Percentiles rank a stretch among this genome's conserved stretches.
Conservation (phyloP, 1,284 basidiomycete species). For the Cutaneotrichosporon sp. region DNA sequence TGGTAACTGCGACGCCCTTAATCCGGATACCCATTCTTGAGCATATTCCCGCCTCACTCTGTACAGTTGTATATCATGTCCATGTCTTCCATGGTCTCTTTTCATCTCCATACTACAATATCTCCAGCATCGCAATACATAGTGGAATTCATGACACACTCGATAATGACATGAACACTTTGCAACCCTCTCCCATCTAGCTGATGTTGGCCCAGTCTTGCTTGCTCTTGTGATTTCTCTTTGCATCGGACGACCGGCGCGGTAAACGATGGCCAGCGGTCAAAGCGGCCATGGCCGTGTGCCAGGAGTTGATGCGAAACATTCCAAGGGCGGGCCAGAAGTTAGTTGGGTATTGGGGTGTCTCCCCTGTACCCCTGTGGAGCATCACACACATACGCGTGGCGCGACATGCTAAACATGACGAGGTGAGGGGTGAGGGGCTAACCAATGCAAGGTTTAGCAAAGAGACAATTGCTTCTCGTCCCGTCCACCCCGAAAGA, state of each 20-base stretch:
- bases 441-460: too few relatives aligned
- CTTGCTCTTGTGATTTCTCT: too few relatives aligned
- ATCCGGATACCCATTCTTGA: slow-evolving; percentile 6
- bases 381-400: not conserved
- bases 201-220: not conserved
- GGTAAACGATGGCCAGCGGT: not conserved
- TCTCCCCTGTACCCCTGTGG: not conserved
- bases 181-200: not conserved
- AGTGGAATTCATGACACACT: slow-evolving; percentile 11
- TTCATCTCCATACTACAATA: slow-evolving; percentile 6
- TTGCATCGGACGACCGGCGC: not conserved
- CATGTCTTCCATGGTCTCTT: slow-evolving; percentile 14
- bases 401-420: not conserved
- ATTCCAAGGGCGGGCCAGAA: not conserved
- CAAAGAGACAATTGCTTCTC: too few relatives aligned
- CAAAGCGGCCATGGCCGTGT: not conserved
- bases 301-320: not conserved
- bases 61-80: slow-evolving; percentile 30
- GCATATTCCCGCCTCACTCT: slow-evolving; percentile 15
- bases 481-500: too few relatives aligned
- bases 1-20: slow-evolving; percentile 16
- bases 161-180: slow-evolving; percentile 16
- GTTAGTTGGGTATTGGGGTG: not conserved
- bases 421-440: not conserved
- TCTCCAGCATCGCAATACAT: slow-evolving; percentile 20